Evolutionary conservation across 192 early-diverging fungal species (phyloP).

Genomic region (Backusella circina): DNA sequence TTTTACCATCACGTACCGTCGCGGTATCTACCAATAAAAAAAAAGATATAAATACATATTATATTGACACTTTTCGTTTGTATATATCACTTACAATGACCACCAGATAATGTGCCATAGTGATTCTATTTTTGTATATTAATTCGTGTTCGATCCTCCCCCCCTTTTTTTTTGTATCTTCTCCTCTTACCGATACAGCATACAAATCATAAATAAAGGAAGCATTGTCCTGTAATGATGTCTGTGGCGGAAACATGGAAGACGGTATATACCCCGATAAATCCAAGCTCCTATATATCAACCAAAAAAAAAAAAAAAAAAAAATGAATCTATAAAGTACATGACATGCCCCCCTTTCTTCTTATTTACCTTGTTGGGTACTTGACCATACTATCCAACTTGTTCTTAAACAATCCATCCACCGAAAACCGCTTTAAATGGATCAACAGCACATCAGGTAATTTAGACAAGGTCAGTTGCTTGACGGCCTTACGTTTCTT

Average conservation of each 20-base stretch:
- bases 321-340: neutral
- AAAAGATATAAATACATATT: neutral
- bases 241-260: conserved; percentile 5
- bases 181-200: conserved; percentile 69
- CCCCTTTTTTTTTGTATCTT: neutral
- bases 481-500: conserved; percentile 71
- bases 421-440: conserved; percentile 94
- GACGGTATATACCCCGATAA: conserved; percentile 53
- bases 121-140: conserved; percentile 49
- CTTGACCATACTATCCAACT: conserved; percentile 83
- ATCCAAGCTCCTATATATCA: conserved; percentile 41
- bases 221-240: neutral
- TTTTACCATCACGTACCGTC: conserved; percentile 58
- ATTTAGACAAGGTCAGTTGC: conserved; percentile 65
- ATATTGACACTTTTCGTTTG: too few relatives aligned
- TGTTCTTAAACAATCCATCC: conserved; percentile 89
- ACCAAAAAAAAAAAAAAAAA: neutral
- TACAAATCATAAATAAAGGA: conserved; percentile 69
- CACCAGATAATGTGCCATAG: conserved; percentile 70
- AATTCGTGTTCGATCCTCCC: too few relatives aligned
- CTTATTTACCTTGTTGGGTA: conserved; percentile 73
- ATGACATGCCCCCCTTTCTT: too few relatives aligned
- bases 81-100: conserved; percentile 54
- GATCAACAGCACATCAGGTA: conserved; percentile 87
- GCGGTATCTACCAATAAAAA: conserved; percentile 46